Percentiles rank a stretch among this genome's conserved stretches.
These are phyloP conservation scores for Lasiodiplodia citricola DNA, from an alignment of 2,329 filamentous ascomycete genomes.

Conservation along the genomic window DNA sequence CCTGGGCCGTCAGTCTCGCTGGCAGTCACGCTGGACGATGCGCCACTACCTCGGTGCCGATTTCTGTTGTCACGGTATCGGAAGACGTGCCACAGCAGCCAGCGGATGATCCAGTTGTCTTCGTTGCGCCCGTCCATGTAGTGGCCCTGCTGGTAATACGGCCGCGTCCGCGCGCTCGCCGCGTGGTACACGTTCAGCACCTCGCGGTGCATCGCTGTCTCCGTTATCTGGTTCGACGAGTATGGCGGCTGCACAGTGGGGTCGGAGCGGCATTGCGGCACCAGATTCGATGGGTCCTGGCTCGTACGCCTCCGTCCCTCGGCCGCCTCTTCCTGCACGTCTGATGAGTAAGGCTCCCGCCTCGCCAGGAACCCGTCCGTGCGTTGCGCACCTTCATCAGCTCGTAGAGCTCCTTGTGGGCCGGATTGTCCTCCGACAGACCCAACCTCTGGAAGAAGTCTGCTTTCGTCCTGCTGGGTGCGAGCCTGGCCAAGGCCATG, in stretches of 20 bases:
- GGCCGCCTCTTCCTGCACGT: slow-evolving; percentile 49
- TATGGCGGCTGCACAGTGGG: slow-evolving; percentile 46
- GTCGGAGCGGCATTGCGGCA: slow-evolving; percentile 42
- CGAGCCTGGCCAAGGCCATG: slow-evolving; percentile 26
- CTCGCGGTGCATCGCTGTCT: slow-evolving; percentile 54
- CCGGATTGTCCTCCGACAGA: slow-evolving; percentile 44
- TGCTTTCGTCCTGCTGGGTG: slow-evolving; percentile 34
- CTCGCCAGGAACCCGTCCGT: neutral
- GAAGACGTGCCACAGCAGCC: slow-evolving; percentile 59
- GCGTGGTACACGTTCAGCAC: slow-evolving; percentile 48
- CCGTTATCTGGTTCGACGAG: slow-evolving; percentile 54
- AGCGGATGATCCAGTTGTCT: slow-evolving; percentile 58
- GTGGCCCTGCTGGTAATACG: slow-evolving; percentile 50
- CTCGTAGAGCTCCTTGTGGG: slow-evolving; percentile 46
- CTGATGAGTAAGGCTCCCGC: slow-evolving; percentile 18
- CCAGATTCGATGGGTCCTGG: slow-evolving; percentile 45
- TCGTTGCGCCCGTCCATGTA: slow-evolving; percentile 49
- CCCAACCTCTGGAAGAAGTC: slow-evolving; percentile 51
- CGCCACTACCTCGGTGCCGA: slow-evolving; percentile 27
- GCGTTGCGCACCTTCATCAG: slow-evolving; percentile 50
- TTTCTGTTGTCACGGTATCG: slow-evolving; percentile 52
- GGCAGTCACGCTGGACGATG: slow-evolving; percentile 26
- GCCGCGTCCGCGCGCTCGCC: slow-evolving; percentile 46
- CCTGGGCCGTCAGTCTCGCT: slow-evolving; percentile 26
- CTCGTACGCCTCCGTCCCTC: slow-evolving; percentile 50